Percentiles rank a stretch among this genome's conserved stretches.
phyloP scores from a whole-genome alignment of 2,329 filamentous ascomycete species.

The Monosporascus sp. region DNA sequence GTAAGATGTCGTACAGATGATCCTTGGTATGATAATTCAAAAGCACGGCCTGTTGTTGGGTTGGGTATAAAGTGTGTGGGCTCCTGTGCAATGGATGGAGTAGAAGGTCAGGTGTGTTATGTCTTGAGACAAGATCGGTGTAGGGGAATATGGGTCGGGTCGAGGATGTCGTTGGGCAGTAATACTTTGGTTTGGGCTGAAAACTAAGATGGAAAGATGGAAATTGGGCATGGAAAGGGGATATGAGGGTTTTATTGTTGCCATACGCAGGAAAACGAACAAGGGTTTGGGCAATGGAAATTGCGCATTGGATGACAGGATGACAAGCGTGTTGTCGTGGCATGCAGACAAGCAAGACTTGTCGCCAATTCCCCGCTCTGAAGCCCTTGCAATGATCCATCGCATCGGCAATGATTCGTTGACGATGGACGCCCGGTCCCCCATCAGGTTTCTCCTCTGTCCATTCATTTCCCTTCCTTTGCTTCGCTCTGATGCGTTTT shows the following conservation, averaged over 20 bases:
- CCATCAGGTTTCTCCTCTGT: background rate
- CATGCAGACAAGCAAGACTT: background rate
- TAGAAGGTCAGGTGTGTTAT: background rate
- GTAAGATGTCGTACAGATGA: constrained; percentile 14
- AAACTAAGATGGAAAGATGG: constrained; percentile 27
- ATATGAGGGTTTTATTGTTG: constrained; percentile 45
- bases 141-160: constrained; percentile 16
- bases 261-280: constrained; percentile 16
- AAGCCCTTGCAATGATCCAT: background rate
- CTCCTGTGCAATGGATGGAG: constrained; percentile 3
- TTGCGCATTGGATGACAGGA: constrained; percentile 7
- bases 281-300: constrained; percentile 23
- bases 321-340: constrained; percentile 8
- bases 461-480: constrained; percentile 6
- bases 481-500: constrained; percentile 3
- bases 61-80: constrained; percentile 11
- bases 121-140: constrained; percentile 17
- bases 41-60: constrained; percentile 13
- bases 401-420: background rate
- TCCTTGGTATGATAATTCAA: constrained; percentile 19
- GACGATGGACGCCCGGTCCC: background rate
- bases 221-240: constrained; percentile 37
- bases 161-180: constrained; percentile 26
- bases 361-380: background rate
- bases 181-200: constrained; percentile 28